phyloP scores from a whole-genome alignment of 2,329 filamentous ascomycete species.

The Colletotrichum sp. region DNA sequence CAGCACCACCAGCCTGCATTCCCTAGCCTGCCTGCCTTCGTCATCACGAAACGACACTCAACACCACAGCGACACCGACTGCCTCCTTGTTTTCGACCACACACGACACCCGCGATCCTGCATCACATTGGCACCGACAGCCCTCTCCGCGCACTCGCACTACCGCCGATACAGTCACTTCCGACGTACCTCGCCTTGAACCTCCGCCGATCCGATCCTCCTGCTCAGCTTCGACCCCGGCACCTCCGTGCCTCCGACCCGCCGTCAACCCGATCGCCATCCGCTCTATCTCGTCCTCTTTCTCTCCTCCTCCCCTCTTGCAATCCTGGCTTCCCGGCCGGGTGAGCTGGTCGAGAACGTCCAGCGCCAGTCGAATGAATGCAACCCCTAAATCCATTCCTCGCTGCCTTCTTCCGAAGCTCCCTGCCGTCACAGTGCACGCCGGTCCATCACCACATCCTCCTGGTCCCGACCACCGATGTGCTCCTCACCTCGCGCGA shows the following conservation, averaged over 20 bases:
- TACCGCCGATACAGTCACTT: neutral
- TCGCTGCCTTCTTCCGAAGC: slow-evolving; percentile 98
- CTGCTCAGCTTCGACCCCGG: neutral
- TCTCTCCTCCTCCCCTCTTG: neutral
- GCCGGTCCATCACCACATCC: slow-evolving; percentile 88
- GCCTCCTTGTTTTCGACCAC: neutral
- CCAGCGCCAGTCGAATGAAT: slow-evolving; percentile 50
- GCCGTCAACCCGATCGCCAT: neutral
- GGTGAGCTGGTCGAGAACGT: slow-evolving; percentile 21
- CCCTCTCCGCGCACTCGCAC: neutral
- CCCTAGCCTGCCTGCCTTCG: neutral
- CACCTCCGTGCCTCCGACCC: neutral
- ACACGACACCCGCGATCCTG: neutral
- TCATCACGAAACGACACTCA: neutral
- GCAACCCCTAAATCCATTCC: slow-evolving; percentile 98
- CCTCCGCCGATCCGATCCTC: neutral
- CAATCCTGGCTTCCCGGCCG: slow-evolving; percentile 22
- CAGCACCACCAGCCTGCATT: neutral
- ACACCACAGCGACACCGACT: neutral
- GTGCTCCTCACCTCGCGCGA: slow-evolving; percentile 88
- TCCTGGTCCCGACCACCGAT: slow-evolving; percentile 93
- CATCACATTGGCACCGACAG: neutral
- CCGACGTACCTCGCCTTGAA: neutral
- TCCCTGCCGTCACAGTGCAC: slow-evolving; percentile 89
- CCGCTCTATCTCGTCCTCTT: neutral